Percentiles rank a stretch among this genome's conserved stretches.
Evolutionary conservation across 73 alveolate genomes (phyloP).

Genomic region (Stentor coeruleus): DNA sequence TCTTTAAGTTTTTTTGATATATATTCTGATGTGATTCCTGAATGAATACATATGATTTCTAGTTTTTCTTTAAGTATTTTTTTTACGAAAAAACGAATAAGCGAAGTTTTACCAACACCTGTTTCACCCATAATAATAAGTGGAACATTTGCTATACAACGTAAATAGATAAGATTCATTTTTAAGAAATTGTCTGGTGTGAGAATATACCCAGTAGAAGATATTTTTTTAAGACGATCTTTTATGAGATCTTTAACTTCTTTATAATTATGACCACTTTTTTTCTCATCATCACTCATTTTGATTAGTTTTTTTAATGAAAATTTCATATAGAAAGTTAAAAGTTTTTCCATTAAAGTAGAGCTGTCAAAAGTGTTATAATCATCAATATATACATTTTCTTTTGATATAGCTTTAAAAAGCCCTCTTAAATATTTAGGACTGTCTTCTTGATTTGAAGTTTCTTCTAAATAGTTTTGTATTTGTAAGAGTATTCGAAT

Average conservation of each 20-base stretch:
- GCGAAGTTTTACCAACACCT: conserved; percentile 73
- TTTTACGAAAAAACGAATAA: conserved; percentile 52
- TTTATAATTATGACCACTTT: neutral
- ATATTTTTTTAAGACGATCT: neutral
- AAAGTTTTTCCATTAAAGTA: neutral
- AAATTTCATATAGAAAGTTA: neutral
- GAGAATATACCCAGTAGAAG: conserved; percentile 40
- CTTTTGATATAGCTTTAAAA: neutral
- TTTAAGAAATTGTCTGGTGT: conserved; percentile 71
- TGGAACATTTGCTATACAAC: conserved; percentile 58
- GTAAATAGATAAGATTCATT: conserved; percentile 58
- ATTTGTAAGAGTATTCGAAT: neutral
- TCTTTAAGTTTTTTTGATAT: conserved; percentile 38
- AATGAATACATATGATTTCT: conserved; percentile 50
- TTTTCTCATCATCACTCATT: too few relatives aligned
- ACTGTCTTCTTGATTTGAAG: too few relatives aligned
- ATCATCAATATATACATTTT: neutral
- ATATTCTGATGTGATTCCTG: conserved; percentile 54
- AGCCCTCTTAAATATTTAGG: neutral
- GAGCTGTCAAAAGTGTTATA: neutral
- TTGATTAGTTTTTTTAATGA: neutral
- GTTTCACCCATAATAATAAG: conserved; percentile 80
- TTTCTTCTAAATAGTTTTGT: neutral
- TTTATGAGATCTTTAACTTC: neutral
- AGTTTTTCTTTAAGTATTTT: conserved; percentile 41